Evolutionary conservation across 768 basidiomycete genomes (phyloP).

Genomic region (Rhodotorula kratochvilovae): DNA sequence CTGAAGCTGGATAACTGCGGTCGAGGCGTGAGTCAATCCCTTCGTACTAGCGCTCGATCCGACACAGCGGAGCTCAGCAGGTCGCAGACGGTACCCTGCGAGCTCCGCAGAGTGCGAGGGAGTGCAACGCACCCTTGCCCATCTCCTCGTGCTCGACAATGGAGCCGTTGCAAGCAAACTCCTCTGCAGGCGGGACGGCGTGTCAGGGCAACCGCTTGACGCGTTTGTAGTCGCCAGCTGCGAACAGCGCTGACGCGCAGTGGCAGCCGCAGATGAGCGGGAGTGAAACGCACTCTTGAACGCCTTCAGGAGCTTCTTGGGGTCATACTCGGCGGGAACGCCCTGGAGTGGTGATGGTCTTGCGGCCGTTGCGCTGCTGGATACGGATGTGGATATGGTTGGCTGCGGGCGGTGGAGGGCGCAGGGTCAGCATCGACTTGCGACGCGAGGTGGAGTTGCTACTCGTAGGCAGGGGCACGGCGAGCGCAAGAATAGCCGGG

Average conservation of each 20-base stretch:
- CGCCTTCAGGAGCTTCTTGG: slow-evolving; percentile 95
- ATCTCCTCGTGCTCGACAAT: slow-evolving; percentile 92
- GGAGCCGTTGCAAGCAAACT: slow-evolving; percentile 65
- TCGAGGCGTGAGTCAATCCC: too few relatives aligned
- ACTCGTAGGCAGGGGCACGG: too few relatives aligned
- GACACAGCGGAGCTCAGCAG: too few relatives aligned
- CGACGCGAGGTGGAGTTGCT: not conserved
- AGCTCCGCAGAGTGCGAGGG: not conserved
- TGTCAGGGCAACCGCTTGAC: too few relatives aligned
- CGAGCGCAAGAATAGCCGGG: too few relatives aligned
- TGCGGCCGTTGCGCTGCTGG: slow-evolving; percentile 97
- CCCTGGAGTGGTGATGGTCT: slow-evolving; percentile 99
- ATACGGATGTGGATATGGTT: slow-evolving; percentile 92
- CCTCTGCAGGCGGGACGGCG: slow-evolving; percentile 53
- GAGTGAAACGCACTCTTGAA: slow-evolving; percentile 90
- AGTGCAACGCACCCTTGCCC: slow-evolving; percentile 57
- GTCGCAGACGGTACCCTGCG: not conserved
- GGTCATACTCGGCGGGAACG: slow-evolving; percentile 88
- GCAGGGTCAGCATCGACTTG: not conserved
- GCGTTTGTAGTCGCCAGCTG: too few relatives aligned
- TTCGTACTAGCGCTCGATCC: too few relatives aligned
- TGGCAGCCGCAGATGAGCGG: too few relatives aligned
- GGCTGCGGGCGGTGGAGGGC: slow-evolving; percentile 4
- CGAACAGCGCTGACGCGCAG: too few relatives aligned
- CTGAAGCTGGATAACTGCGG: slow-evolving; percentile 84